Base-by-base conservation (phyloP, 2,329 filamentous ascomycete species). In the Neopestalotiopsis clavispora region DNA sequence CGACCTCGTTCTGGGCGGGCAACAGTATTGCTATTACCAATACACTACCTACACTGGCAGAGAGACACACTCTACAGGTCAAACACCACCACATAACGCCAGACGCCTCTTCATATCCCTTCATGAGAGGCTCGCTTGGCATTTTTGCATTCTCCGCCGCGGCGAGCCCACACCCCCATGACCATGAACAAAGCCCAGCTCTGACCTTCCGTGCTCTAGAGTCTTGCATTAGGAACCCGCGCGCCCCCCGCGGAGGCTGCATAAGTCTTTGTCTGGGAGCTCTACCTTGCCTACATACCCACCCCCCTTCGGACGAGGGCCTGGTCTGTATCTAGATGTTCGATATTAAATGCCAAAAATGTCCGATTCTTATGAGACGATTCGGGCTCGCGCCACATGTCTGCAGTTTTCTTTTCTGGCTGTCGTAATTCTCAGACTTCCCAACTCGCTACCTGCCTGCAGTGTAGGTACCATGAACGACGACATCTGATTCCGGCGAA, bases 141-240 rank as follows among this genome's bases (percentile, higher is more conserved):
- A 28, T 3, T 38, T 38, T 38, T 10, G 34, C 6, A 10, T 38
- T 38, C 34, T 38, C 34, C 34, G 34, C 34, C 34, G 34, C 34
- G 34, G 10, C 34, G 34, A 38, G 10, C 34, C 34, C 34, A 38
- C 34, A 7, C 45, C 45, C 45, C 45, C 45, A 52, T 52, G 45
- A 52, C 20, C 45, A n/a, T 12, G 42, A 49, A 49, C 23, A 28
- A 28, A 52, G 45, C 17, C 17, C 14, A 42, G 61, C 61, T 64
- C 38, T 64, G 61, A 49, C 61, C 61, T 45, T 64, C 61, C 61
- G 42, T 52, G 42, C 61, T 23, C 59, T 17, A 30, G 10, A 59
- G 40, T 23, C 42, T 30, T 64, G 42, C 61, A 64, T 52, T 52
- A 52, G 23, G 23, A 52, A 32, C 20, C 61, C 61, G n/a, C n/a